Evolutionary conservation across 192 early-diverging fungal species (phyloP).

Genomic region (Backusella mclennaniae): DNA sequence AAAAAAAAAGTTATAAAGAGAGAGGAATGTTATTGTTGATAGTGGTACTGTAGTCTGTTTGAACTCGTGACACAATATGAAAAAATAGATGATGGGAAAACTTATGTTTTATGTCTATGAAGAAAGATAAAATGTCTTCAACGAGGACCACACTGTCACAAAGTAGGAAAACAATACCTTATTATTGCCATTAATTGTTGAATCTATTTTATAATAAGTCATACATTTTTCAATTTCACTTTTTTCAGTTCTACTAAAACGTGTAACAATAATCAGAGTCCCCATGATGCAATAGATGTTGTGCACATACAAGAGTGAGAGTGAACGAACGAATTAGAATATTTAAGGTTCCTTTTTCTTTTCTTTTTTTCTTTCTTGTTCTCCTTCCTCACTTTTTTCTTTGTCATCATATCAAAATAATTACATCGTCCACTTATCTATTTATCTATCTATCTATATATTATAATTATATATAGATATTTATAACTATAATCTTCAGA

Average conservation of each 20-base stretch:
- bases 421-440: neutral
- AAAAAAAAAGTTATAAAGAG: neutral
- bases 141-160: neutral
- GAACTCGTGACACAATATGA: neutral
- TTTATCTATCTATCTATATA: neutral
- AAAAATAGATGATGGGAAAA: neutral
- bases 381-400: neutral
- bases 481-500: neutral
- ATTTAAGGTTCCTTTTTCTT: neutral
- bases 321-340: neutral
- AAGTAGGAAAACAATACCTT: neutral
- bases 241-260: neutral
- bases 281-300: neutral
- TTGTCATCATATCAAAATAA: neutral
- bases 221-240: neutral
- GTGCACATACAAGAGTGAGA: neutral
- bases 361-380: conserved; percentile 5
- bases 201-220: neutral
- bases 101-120: neutral
- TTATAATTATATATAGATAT: neutral
- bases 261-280: neutral
- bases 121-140: neutral
- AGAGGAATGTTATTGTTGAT: neutral
- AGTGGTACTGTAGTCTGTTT: neutral
- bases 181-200: neutral